These are phyloP conservation scores for Fraxinus xanthoxyloides DNA, from an alignment of 305 asterid species.

Conservation along the genomic window DNA sequence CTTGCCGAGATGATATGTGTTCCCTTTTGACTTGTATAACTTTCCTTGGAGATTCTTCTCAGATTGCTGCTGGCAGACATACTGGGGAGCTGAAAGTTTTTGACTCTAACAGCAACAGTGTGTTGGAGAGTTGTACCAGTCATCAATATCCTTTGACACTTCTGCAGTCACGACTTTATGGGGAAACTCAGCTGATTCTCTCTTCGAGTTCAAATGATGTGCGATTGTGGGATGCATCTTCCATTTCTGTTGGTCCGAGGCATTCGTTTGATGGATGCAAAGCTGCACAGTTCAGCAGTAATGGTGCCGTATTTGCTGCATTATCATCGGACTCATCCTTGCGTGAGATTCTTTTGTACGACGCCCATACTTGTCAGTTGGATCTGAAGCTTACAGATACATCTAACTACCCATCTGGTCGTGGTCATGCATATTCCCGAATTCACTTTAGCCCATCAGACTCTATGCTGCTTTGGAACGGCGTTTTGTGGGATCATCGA, in stretches of 20 bases:
- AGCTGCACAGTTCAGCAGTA: conserved; percentile 79
- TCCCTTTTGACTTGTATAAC: conserved; percentile 73
- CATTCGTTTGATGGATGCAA: conserved; percentile 88
- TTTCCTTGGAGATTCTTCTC: conserved; percentile 82
- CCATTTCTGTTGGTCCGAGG: conserved; percentile 75
- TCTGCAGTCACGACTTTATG: conserved; percentile 62
- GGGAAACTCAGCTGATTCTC: conserved; percentile 70
- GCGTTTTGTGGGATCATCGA: conserved; percentile 95
- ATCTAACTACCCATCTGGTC: conserved; percentile 39
- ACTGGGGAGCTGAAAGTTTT: conserved; percentile 89
- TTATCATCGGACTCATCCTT: conserved; percentile 59
- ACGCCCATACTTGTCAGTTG: conserved; percentile 63
- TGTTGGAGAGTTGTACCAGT: conserved; percentile 72
- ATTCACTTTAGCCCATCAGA: conserved; percentile 88
- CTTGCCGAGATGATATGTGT: conserved; percentile 78
- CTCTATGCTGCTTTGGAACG: conserved; percentile 84
- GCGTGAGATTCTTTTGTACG: conserved; percentile 82
- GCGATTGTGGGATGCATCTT: conserved; percentile 84
- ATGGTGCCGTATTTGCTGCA: conserved; percentile 73
- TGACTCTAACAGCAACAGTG: conserved; percentile 69
- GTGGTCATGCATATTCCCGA: conserved; percentile 70
- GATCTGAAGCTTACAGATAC: conserved; percentile 63
- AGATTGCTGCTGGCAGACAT: conserved; percentile 80
- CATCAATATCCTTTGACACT: conserved; percentile 86
- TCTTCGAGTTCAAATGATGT: conserved; percentile 85